Evolutionary conservation across 192 early-diverging fungal species (phyloP).

Genomic region (Coemansia umbellata): DNA sequence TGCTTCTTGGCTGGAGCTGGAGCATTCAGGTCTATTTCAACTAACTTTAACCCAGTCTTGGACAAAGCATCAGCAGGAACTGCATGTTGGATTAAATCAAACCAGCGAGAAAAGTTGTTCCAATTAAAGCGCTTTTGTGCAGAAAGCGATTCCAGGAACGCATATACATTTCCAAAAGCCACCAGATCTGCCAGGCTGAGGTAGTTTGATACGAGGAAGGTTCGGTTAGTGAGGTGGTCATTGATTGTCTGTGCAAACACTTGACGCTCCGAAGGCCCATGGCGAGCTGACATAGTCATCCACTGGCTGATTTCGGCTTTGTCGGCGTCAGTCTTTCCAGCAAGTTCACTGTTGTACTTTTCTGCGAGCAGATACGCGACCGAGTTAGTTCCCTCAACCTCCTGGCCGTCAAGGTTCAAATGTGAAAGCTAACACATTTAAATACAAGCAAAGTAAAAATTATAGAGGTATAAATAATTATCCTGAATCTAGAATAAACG

Average conservation of each 20-base stretch:
- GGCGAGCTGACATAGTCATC: conserved; percentile 51
- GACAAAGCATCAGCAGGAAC: conserved; percentile 40
- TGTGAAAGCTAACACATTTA: conserved; percentile 41
- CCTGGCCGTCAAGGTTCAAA: conserved; percentile 31
- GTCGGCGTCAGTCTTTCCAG: conserved; percentile 32
- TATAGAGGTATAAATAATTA: too few species aligned
- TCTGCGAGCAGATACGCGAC: conserved; percentile 34
- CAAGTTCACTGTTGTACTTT: conserved; percentile 38
- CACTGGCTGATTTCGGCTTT: conserved; percentile 51
- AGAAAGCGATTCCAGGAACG: conserved; percentile 54
- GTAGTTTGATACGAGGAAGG: conserved; percentile 63
- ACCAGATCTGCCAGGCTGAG: conserved; percentile 65
- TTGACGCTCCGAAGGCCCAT: conserved; percentile 42
- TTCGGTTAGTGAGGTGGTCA: conserved; percentile 59
- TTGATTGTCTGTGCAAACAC: conserved; percentile 53
- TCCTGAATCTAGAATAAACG: too few species aligned
- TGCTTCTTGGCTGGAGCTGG: conserved; percentile 51
- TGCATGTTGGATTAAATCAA: conserved; percentile 73
- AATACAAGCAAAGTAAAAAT: too few species aligned
- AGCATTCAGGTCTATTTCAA: conserved; percentile 56
- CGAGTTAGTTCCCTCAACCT: conserved; percentile 43
- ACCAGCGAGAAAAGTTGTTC: conserved; percentile 69
- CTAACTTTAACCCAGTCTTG: conserved; percentile 44
- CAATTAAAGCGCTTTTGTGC: conserved; percentile 56
- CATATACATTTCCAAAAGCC: conserved; percentile 62